phyloP scores from a whole-genome alignment of 371 early-diverging fungal genomes.

The Amoeboaphelidium protococcarum region DNA sequence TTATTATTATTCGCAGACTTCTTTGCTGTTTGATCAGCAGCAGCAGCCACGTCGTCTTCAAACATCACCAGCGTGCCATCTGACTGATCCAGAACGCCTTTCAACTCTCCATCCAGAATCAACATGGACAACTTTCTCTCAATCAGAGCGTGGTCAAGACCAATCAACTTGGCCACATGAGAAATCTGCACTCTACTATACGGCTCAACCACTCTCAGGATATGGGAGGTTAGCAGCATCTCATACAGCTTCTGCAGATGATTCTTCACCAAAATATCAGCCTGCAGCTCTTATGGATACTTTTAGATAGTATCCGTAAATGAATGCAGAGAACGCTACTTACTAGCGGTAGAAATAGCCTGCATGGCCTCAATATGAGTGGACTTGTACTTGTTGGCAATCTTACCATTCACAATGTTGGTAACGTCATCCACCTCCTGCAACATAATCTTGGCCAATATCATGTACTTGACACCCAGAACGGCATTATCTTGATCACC shows the following conservation, averaged over 20 bases:
- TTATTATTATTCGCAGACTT: too few species aligned
- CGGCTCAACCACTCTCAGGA: conserved; percentile 92
- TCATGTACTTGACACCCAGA: conserved; percentile 77
- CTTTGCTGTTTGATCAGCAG: too few species aligned
- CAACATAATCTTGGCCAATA: conserved; percentile 91
- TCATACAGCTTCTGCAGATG: conserved; percentile 82
- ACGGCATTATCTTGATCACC: conserved; percentile 65
- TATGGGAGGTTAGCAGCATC: conserved; percentile 84
- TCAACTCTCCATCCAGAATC: conserved; percentile 89
- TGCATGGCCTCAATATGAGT: conserved; percentile 72
- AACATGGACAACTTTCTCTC: conserved; percentile 90
- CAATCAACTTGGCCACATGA: conserved; percentile 76
- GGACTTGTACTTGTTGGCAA: conserved; percentile 36
- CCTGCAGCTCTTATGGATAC: conserved; percentile 41
- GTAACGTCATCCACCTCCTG: conserved; percentile 69
- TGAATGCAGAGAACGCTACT: conserved; percentile 70
- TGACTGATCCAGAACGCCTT: conserved; percentile 90
- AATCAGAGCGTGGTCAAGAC: conserved; percentile 64
- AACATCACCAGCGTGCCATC: conserved; percentile 78
- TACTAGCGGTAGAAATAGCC: conserved; percentile 72
- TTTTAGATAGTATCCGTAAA: conserved; percentile 69
- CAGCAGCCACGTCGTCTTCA: conserved; percentile 57
- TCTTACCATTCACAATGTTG: conserved; percentile 47
- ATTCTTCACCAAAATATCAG: conserved; percentile 69
- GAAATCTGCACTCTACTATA: conserved; percentile 86